Evolutionary conservation across 768 basidiomycete species (phyloP).

Genomic region (Rhizopogon vulgaris): DNA sequence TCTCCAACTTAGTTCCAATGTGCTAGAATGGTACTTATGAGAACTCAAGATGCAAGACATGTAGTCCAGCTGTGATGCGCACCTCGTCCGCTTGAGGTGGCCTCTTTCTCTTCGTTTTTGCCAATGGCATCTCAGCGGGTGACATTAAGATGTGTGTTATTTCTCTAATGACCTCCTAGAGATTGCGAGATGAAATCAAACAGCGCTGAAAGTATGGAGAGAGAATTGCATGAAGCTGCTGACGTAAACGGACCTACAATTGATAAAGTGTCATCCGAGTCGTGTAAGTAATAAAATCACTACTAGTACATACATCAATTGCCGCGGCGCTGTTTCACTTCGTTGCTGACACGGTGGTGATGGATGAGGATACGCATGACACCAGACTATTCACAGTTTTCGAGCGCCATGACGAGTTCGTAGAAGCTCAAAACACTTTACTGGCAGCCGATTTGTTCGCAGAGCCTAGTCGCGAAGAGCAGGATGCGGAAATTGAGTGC

Average conservation of each 20-base stretch:
- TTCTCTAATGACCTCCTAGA: neutral
- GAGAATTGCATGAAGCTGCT: neutral
- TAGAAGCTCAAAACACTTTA: conserved; percentile 43
- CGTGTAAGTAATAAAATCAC: neutral
- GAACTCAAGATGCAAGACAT: too few species aligned
- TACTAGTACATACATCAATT: too few species aligned
- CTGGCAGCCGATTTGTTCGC: conserved; percentile 41
- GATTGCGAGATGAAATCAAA: neutral
- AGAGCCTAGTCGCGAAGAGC: conserved; percentile 38
- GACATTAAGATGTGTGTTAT: conserved; percentile 1
- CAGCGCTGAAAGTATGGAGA: neutral
- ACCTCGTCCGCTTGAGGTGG: conserved; percentile 29
- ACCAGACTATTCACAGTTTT: conserved; percentile 48
- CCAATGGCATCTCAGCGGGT: conserved; percentile 2
- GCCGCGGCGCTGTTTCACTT: too few species aligned
- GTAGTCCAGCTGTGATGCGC: neutral
- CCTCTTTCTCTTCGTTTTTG: conserved; percentile 40
- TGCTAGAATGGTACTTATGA: conserved; percentile 11
- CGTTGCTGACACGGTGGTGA: conserved; percentile 8
- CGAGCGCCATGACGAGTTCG: conserved; percentile 57
- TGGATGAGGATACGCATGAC: conserved; percentile 39
- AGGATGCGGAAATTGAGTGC: conserved; percentile 33
- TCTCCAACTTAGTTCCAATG: conserved; percentile 35
- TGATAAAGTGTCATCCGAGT: conserved; percentile 8
- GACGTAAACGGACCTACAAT: neutral